Conservation (phyloP, 2,329 filamentous ascomycete species). For the Neopestalotiopsis clavispora region DNA sequence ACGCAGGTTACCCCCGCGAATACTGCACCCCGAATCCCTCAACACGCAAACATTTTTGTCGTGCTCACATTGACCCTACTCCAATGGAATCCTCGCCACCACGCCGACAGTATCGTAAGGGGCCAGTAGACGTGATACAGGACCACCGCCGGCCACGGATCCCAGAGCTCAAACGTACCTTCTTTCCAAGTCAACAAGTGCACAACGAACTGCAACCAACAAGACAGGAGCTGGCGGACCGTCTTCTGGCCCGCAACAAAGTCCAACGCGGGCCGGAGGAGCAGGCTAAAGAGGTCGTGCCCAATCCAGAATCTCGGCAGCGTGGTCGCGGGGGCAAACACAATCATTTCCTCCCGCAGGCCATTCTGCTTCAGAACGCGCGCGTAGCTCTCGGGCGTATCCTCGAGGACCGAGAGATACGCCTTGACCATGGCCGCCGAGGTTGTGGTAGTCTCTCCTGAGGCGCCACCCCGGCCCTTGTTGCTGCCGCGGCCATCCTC, state of each 20-base stretch:
- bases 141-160: slow-evolving; percentile 62
- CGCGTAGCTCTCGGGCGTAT: background rate
- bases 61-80: slow-evolving; percentile 72
- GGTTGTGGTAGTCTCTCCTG: slow-evolving; percentile 28
- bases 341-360: slow-evolving; percentile 5
- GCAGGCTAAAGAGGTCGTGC: slow-evolving; percentile 63
- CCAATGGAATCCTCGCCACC: slow-evolving; percentile 57
- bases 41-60: slow-evolving; percentile 41
- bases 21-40: background rate
- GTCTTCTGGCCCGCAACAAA: slow-evolving; percentile 28
- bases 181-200: slow-evolving; percentile 59
- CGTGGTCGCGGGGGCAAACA: slow-evolving; percentile 26
- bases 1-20: background rate
- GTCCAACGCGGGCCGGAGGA: slow-evolving; percentile 51
- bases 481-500: slow-evolving; percentile 22
- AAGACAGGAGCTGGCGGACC: slow-evolving; percentile 25
- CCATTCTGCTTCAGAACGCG: background rate
- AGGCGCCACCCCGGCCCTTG: slow-evolving; percentile 27
- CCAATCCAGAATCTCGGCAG: slow-evolving; percentile 65
- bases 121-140: slow-evolving; percentile 64
- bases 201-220: slow-evolving; percentile 33
- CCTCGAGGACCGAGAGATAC: slow-evolving; percentile 54
- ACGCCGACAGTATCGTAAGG: slow-evolving; percentile 50
- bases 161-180: slow-evolving; percentile 56
- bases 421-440: slow-evolving; percentile 50